Conservation (phyloP, 345 rosid genomes). For the Eucalyptus pauciflora region DNA sequence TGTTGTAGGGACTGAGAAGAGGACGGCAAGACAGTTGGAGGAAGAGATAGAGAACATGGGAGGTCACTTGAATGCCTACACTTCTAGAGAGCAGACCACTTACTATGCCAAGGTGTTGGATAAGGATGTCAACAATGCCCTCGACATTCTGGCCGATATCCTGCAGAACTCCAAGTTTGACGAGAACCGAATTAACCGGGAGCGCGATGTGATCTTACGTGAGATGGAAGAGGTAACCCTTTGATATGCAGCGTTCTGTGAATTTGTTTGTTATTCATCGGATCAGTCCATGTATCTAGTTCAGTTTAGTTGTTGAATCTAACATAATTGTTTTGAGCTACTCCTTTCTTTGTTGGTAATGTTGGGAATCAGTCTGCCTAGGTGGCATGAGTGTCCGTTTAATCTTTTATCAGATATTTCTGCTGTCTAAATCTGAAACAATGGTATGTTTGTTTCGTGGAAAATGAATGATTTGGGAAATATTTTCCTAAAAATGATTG, state of each 20-base stretch:
- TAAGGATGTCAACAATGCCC: slow-evolving; percentile 50
- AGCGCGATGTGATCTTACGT: slow-evolving; percentile 60
- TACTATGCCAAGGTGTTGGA: slow-evolving; percentile 90
- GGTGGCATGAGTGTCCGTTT: neutral
- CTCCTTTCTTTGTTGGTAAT: neutral
- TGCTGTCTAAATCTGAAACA: neutral
- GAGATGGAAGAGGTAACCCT: slow-evolving; percentile 80
- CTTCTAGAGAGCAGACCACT: slow-evolving; percentile 92
- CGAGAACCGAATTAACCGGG: slow-evolving; percentile 51
- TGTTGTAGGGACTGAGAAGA: slow-evolving; percentile 39
- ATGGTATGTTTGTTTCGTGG: neutral
- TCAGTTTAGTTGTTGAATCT: neutral
- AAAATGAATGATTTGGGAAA: neutral
- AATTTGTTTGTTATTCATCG: neutral
- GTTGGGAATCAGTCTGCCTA: neutral
- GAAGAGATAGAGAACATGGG: slow-evolving; percentile 98
- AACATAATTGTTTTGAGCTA: neutral
- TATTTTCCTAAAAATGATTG: neutral
- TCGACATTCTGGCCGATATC: slow-evolving; percentile 79
- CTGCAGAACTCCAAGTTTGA: slow-evolving; percentile 86
- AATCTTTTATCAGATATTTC: neutral
- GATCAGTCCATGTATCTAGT: neutral
- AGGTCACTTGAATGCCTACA: slow-evolving; percentile 90
- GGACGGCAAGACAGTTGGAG: slow-evolving; percentile 49
- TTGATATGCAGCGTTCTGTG: neutral